Percentiles rank a stretch among this genome's conserved stretches.
Evolutionary conservation across 495 filamentous ascomycete genomes (phyloP).

Genomic region (Penicillium tannophilum): DNA sequence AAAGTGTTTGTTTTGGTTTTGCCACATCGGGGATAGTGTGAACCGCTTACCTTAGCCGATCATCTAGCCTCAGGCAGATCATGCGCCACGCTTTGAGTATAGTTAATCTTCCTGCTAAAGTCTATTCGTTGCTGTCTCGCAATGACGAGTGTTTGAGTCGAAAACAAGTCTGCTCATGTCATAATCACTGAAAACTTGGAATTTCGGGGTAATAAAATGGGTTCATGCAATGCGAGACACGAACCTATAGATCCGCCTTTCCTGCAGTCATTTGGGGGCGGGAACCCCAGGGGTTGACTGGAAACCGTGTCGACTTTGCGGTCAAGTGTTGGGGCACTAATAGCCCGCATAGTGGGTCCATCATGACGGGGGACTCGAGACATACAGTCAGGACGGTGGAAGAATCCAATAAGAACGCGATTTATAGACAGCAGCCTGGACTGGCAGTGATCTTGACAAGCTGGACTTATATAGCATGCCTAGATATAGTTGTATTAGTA

Average conservation of each 20-base stretch:
- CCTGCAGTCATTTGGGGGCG: neutral
- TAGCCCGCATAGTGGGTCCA: conserved; percentile 29
- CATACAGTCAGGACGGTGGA: neutral
- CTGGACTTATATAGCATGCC: neutral
- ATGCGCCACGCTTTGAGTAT: neutral
- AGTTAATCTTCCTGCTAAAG: neutral
- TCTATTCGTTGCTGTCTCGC: neutral
- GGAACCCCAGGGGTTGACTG: neutral
- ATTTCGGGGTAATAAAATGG: no score
- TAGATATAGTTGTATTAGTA: neutral
- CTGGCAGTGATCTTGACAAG: neutral
- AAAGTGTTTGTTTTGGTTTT: conserved; percentile 43
- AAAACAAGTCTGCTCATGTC: no score
- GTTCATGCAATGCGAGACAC: neutral
- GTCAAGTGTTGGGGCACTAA: conserved; percentile 30
- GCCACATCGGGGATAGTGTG: conserved; percentile 21
- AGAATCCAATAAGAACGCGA: neutral
- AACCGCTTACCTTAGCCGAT: conserved; percentile 6
- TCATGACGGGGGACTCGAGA: conserved; percentile 7
- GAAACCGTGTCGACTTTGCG: conserved; percentile 23
- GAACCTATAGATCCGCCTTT: neutral
- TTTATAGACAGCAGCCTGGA: neutral
- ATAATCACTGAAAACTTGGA: no score
- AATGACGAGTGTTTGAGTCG: neutral
- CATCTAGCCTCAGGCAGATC: conserved; percentile 17